Evolutionary conservation across 257 asterid genomes (phyloP), one percentile per base, ranked within the genome.

Genomic region (Cordia subcordata): DNA sequence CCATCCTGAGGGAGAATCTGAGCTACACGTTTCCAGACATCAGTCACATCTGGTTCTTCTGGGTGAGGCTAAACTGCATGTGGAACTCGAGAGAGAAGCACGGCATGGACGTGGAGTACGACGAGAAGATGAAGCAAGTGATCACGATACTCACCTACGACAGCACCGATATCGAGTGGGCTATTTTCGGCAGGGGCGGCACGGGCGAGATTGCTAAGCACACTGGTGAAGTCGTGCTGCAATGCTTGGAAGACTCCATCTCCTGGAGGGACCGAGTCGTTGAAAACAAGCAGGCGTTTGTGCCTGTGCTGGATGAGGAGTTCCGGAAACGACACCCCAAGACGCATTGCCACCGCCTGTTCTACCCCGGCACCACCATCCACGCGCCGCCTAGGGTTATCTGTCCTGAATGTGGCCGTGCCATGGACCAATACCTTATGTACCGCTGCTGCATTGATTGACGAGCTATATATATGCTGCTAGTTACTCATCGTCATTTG

Each of bases 61-160:
- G 98, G 98, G 82, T 75, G 62, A 54, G 98, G 69, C 79, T 91
- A 0, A 80, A 81, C 35, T 84, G 98, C 88, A 88, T 91, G 96
- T 88, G 94, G 94, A 79, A 83, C 75, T 90, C 98, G 5, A 87
- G 82, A 72, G 65, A 78, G 40, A 90, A 87, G 53, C 86, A 77
- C 4, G 92, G 85, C 2, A 63, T 73, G 68, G 62, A 77, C 0
- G 82, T 71, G 1, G 96, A 88, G 5, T 67, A 56, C 13, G 98
- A 91, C 71, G 65, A 47, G 3, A 75, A 85, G 22, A 85, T 85
- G 89, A 80, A 79, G 62, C 83, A 90, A 44, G 81, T 88, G 4
- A 75, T 75, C 60, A 79, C 85, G 0, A 53, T 91, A 60, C 82
- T 91, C 5, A 68, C 81, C 17, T 88, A 55, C 39, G 96, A 88